phyloP scores from a whole-genome alignment of 768 basidiomycete species.

The Psilocybe tampanensis region DNA sequence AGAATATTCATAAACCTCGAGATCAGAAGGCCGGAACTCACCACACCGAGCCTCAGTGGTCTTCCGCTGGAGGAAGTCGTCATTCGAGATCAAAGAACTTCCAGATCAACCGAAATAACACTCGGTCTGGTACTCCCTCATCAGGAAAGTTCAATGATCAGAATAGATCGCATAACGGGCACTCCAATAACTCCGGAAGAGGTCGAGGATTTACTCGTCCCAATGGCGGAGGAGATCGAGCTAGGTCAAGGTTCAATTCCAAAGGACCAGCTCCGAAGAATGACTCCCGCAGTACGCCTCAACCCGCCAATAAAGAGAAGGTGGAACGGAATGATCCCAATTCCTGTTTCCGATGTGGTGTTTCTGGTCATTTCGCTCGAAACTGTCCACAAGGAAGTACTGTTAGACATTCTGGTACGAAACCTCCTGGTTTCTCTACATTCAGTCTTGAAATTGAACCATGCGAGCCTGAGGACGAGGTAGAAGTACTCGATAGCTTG shows the following conservation, averaged over 20 bases:
- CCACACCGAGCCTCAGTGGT: neutral
- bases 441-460: slow-evolving; percentile 7
- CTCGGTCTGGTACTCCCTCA: too few species aligned
- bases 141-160: too few species aligned
- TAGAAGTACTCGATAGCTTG: slow-evolving; percentile 13
- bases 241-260: neutral
- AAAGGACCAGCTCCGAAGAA: too few species aligned
- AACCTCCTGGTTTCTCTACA: slow-evolving; percentile 16
- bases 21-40: neutral
- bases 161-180: too few species aligned
- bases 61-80: neutral
- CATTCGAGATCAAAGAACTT: too few species aligned
- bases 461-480: neutral
- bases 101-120: too few species aligned
- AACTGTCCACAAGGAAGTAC: slow-evolving; percentile 29
- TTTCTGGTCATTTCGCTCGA: slow-evolving; percentile 27
- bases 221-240: neutral
- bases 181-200: too few species aligned
- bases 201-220: too few species aligned
- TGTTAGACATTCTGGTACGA: slow-evolving; percentile 6
- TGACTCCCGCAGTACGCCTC: too few species aligned
- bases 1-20: slow-evolving; percentile 8
- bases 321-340: too few species aligned
- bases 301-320: too few species aligned
- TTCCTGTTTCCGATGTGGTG: slow-evolving; percentile 30